Evolutionary conservation across 2,329 filamentous ascomycete species (phyloP).

Genomic region (Xylariaceae sp.): DNA sequence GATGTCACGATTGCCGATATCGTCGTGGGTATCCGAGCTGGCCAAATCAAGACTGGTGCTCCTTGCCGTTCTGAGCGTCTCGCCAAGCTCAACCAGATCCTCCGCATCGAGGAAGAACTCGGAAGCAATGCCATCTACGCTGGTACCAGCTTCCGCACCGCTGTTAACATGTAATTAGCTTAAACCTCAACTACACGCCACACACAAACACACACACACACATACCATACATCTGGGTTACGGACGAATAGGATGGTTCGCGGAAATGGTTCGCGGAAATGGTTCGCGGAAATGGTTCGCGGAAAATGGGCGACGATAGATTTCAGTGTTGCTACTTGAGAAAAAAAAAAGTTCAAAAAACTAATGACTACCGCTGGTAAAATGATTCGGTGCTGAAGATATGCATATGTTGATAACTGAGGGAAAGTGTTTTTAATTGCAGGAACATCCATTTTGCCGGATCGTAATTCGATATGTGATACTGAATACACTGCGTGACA

Average conservation of each 20-base stretch:
- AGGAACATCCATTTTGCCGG: background rate
- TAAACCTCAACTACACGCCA: constrained; percentile 11
- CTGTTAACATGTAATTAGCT: constrained; percentile 71
- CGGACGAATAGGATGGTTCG: constrained; percentile 26
- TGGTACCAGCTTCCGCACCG: constrained; percentile 83
- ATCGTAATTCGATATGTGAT: too few species aligned
- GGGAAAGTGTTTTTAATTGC: background rate
- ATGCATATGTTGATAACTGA: background rate
- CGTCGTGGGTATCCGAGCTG: constrained; percentile 89
- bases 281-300: constrained; percentile 25
- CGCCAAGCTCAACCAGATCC: constrained; percentile 99
- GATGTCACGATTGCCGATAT: constrained; percentile 99
- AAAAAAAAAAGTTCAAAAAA: constrained; percentile 12
- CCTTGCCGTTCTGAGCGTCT: constrained; percentile 95
- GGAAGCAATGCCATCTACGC: constrained; percentile 87
- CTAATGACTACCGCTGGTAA: constrained; percentile 12
- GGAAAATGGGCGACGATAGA: constrained; percentile 28
- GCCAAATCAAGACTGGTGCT: constrained; percentile 98
- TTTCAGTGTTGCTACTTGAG: constrained; percentile 19
- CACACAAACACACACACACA: constrained; percentile 2
- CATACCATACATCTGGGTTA: constrained; percentile 18
- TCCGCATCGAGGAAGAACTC: constrained; percentile 99
- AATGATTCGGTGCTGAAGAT: constrained; percentile 1
- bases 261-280: constrained; percentile 27
- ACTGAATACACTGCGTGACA: too few species aligned